Conservation (phyloP, 2,329 filamentous ascomycete genomes). For the Anthostomella pinea region DNA sequence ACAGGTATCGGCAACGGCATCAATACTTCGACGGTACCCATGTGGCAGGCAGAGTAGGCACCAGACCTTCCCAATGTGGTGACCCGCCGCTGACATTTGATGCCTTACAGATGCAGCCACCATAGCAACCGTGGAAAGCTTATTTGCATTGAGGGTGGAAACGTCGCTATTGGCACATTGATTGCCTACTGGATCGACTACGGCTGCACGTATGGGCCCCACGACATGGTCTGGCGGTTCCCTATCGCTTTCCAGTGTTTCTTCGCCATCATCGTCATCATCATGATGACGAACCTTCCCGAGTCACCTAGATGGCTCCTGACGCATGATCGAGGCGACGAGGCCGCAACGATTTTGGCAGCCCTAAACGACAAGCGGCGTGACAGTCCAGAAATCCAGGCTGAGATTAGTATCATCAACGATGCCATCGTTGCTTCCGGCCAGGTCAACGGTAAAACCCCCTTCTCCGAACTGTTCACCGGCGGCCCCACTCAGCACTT, state of each 20-base stretch:
- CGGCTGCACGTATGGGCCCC: slow-evolving; percentile 33
- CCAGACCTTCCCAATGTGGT: background rate
- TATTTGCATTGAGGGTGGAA: slow-evolving; percentile 54
- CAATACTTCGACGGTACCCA: slow-evolving; percentile 45
- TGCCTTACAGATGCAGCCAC: slow-evolving; percentile 31
- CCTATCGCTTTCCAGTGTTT: slow-evolving; percentile 40
- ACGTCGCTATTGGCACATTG: slow-evolving; percentile 41
- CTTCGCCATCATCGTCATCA: slow-evolving; percentile 43
- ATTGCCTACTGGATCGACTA: slow-evolving; percentile 44
- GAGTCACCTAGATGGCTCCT: slow-evolving; percentile 53
- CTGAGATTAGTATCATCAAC: slow-evolving; percentile 43
- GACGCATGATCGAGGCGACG: slow-evolving; percentile 44
- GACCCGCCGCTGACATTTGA: slow-evolving; percentile 10
- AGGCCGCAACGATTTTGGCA: slow-evolving; percentile 50
- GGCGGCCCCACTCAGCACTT: slow-evolving; percentile 62
- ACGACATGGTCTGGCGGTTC: slow-evolving; percentile 37
- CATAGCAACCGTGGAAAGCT: slow-evolving; percentile 58
- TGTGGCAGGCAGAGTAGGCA: slow-evolving; percentile 37
- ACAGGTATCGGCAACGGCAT: slow-evolving; percentile 54
- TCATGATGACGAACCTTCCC: slow-evolving; percentile 42
- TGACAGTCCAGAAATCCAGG: slow-evolving; percentile 39
- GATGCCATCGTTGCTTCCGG: slow-evolving; percentile 32
- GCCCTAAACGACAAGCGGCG: slow-evolving; percentile 52
- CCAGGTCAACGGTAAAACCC: slow-evolving; percentile 29
- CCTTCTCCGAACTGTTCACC: slow-evolving; percentile 49